Base-by-base conservation (phyloP, 441 rosid species). In the Euphorbia corollata region DNA sequence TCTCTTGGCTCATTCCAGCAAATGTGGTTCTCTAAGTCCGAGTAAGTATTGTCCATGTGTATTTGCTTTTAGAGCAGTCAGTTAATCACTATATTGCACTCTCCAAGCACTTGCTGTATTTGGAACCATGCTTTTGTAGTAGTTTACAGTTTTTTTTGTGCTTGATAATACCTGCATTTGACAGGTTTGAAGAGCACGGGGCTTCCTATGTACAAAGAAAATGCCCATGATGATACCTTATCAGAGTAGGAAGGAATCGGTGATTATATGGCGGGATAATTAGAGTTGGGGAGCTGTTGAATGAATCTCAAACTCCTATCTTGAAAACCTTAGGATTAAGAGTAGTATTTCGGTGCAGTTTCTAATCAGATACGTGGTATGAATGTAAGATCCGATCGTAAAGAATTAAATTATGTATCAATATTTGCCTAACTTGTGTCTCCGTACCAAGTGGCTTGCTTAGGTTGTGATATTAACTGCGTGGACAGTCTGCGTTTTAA, bases 1-100 rank as follows among this genome's bases (percentile, higher is more conserved):
- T 95, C 99, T 39, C 92, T 95, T 15, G 98, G 99, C 48, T 95
- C 99, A 47, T 95, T 95, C 78, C 97, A 95, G 84, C 98, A 95
- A 78, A 95, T 92, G 98, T 95, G 98, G 99, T 87, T 94, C 86
- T 94, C 99, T 66, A 94, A 91, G 74, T 75, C 98, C 0, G 98
- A 94, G 99, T 94, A 84, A 87, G 97, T 80, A 65, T 27, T 6
- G 20, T 34, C 13, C 68, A 60, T 47, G 22, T 51, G 38, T 7
- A 6, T 15, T 55, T 22, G 30, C 65, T 19, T 12, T n/a, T 0
- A 4, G 7, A 16, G 39, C 20, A 2, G 59, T 48, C 63, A 32
- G 24, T 53, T 30, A 67, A 50, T 27, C 22, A n/a, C 6, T 22
- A 36, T 24, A 8, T 38, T 41, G 10, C 55, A 12, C 38, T 20